Conservation (phyloP, 805 yeast species). For the Clavispora vitiphila region DNA sequence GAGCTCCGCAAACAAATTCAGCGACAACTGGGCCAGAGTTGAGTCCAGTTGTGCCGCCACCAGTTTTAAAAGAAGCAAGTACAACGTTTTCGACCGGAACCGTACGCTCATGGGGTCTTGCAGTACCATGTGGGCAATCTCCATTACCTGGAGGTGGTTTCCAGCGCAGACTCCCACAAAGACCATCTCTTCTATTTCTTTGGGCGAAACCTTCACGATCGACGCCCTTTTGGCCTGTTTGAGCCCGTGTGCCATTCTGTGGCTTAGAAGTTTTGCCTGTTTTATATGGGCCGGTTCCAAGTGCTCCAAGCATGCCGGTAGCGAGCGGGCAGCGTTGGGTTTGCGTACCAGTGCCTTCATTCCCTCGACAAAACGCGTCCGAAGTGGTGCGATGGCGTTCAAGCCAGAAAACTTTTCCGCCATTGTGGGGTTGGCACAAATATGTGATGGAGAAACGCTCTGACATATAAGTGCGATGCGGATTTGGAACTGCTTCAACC, state of each 20-base stretch:
- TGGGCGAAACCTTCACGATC: neutral
- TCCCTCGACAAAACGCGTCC: neutral
- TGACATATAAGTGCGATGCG: constrained; percentile 1
- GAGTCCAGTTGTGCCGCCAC: constrained; percentile 4
- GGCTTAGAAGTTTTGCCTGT: neutral
- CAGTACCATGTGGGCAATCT: constrained; percentile 7
- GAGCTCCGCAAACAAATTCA: constrained; percentile 8
- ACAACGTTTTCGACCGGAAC: constrained; percentile 3
- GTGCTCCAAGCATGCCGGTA: neutral
- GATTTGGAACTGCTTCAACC: too few relatives aligned
- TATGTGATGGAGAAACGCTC: neutral
- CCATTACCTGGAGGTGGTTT: constrained; percentile 4
- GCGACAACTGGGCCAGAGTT: constrained; percentile 4
- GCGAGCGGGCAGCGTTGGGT: neutral
- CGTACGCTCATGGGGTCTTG: constrained; percentile 5
- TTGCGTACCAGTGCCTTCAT: neutral
- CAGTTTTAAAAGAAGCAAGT: constrained; percentile 12
- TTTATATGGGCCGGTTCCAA: neutral
- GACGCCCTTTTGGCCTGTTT: neutral
- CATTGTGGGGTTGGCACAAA: neutral
- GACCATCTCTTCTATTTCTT: constrained; percentile 1
- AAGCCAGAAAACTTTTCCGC: neutral
- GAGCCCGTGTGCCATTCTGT: neutral
- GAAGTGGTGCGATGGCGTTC: neutral
- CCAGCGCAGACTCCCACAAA: constrained; percentile 7